Base-by-base conservation (phyloP, 208 protist genomes). In the Leishmania martiniquensis region DNA sequence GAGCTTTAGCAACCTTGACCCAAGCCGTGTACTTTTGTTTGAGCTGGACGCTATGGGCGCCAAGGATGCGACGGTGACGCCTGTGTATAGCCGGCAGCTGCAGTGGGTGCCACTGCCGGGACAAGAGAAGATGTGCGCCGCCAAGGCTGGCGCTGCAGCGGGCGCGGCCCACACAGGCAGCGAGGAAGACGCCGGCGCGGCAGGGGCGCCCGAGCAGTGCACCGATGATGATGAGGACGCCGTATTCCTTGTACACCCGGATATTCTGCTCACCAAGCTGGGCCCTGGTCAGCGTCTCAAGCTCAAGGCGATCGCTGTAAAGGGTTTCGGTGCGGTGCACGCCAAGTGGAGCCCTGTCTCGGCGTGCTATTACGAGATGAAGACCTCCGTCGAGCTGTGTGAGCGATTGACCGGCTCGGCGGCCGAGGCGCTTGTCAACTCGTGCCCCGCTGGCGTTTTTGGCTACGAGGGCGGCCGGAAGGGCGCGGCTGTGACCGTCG, bases 311-410 rank as follows among this genome's bases (percentile, higher is more conserved):
- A 93, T 98, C 68, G 96, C 93, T n/a, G 89, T 98, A 20, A 99
- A 99, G 82, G 98, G 99, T 25, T 94, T 99, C 70, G 99, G 99
- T 63, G 93, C 91, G 57, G 92, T 93, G 29, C 99, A 99, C 87
- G 96, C 99, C 57, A 99, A 99, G 91, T 99, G 98, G 97, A 95
- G 93, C 17, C 99, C 99, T 0, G 99, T 99, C 44, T 95, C 97
- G 15, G 98, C 98, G 15, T 99, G 98, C 66, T 98, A 95, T 65
- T 99, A 99, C 87, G 89, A 98, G 72, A 91, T 99, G 75, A 83
- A 99, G 69, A 99, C 99, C 3, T 84, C 93, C 22, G 98, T 99
- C 60, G 59, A 72, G 42, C 76, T 99, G 29, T 76, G 93, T 0
- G 87, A 93, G 75, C 59, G 84, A 32, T 72, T 99, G 42, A 81